Conservation (phyloP, 306 rosid genomes). For the Vachellia collinsii region DNA sequence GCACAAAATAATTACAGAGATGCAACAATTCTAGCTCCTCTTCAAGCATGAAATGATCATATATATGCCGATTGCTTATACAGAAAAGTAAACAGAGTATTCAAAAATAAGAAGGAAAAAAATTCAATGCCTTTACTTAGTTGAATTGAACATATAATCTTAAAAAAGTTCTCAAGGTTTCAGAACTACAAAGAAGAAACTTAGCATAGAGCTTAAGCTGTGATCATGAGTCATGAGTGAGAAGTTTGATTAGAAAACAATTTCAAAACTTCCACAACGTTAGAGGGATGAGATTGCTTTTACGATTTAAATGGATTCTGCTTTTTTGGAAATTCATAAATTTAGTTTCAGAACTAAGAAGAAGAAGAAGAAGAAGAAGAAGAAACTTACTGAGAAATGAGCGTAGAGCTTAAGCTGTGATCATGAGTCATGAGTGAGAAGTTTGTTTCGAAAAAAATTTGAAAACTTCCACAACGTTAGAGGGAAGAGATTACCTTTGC, state of each 20-base stretch:
- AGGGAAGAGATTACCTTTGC: neutral
- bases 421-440: neutral
- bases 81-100: too few species aligned
- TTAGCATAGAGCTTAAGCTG: too few species aligned
- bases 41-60: neutral
- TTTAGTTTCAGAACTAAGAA: too few species aligned
- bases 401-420: neutral
- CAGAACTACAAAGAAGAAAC: neutral
- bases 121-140: neutral
- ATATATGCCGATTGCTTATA: too few species aligned
- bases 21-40: too few species aligned
- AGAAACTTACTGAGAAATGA: neutral
- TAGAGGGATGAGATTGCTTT: too few species aligned
- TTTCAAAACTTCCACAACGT: too few species aligned
- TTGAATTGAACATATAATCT: neutral
- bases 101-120: neutral
- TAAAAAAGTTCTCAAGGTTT: neutral
- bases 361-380: neutral
- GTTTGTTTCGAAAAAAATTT: neutral
- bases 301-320: too few species aligned
- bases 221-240: too few species aligned
- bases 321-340: too few species aligned
- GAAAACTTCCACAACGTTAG: neutral
- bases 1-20: neutral
- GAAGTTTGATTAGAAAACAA: too few species aligned